Evolutionary conservation across 148 eudicot genomes (phyloP).

Genomic region (Silene latifolia): DNA sequence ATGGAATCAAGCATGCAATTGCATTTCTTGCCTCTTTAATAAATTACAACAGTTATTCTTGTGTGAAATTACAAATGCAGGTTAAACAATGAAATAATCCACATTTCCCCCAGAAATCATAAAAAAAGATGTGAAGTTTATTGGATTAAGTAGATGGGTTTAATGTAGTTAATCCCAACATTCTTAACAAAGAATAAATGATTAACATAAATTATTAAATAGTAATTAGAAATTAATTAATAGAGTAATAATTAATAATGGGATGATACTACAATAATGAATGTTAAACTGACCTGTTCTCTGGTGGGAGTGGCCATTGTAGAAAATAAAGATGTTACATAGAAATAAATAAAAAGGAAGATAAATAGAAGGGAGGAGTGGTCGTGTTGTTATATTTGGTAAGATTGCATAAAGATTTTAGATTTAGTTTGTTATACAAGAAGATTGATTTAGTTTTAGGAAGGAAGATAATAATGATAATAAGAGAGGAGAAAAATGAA

Average conservation of each 20-base stretch:
- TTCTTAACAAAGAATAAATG: not conserved
- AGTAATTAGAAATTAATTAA: not conserved
- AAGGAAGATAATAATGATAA: conserved; percentile 4
- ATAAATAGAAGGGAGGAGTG: not conserved
- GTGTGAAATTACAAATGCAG: too few relatives aligned
- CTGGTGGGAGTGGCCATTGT: conserved; percentile 45
- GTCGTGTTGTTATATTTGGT: not conserved
- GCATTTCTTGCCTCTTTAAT: too few relatives aligned
- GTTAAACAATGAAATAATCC: not conserved
- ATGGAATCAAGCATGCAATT: not conserved
- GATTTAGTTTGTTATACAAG: not conserved
- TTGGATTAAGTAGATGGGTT: too few relatives aligned
- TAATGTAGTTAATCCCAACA: too few relatives aligned
- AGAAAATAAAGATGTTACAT: not conserved
- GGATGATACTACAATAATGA: too few relatives aligned
- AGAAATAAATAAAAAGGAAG: not conserved
- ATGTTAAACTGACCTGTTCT: conserved; percentile 45
- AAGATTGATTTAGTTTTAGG: not conserved
- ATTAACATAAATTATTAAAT: not conserved
- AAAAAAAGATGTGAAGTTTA: not conserved
- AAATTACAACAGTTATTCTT: not conserved
- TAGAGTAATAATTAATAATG: not conserved
- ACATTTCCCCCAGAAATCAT: not conserved
- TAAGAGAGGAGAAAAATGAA: conserved; percentile 1
- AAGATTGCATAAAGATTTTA: not conserved